Percentiles rank a stretch among this genome's conserved stretches.
These are phyloP conservation scores for Aureobasidium mangrovei DNA, from an alignment of 2,329 filamentous ascomycete genomes.

Conservation along the genomic window DNA sequence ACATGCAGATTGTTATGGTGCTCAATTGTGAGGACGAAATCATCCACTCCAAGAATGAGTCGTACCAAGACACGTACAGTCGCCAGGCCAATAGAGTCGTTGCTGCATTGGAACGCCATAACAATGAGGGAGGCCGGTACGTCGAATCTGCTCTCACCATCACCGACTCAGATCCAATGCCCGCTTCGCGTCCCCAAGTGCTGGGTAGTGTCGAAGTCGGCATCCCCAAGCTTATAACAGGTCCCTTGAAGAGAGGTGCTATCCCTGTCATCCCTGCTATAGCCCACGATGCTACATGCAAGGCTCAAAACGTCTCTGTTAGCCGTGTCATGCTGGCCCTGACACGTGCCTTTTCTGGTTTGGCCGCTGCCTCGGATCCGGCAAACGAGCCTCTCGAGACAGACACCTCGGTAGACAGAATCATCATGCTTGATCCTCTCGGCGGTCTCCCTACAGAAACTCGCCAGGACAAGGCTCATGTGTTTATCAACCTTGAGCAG, in stretches of 20 bases:
- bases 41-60: background rate
- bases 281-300: slow-evolving; percentile 47
- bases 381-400: background rate
- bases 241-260: slow-evolving; percentile 57
- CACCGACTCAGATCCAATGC: slow-evolving; percentile 22
- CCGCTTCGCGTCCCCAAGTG: slow-evolving; percentile 27
- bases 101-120: slow-evolving; percentile 63
- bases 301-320: slow-evolving; percentile 43
- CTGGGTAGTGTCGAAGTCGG: slow-evolving; percentile 33
- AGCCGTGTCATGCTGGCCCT: slow-evolving; percentile 67
- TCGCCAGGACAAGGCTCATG: slow-evolving; percentile 55
- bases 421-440: slow-evolving; percentile 80
- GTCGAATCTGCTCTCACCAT: slow-evolving; percentile 49
- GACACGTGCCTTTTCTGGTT: slow-evolving; percentile 63
- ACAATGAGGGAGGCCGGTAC: slow-evolving; percentile 58
- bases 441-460: slow-evolving; percentile 69
- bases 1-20: slow-evolving; percentile 73
- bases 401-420: slow-evolving; percentile 62
- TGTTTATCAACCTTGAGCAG: slow-evolving; percentile 90
- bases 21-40: slow-evolving; percentile 54
- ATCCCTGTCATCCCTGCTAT: slow-evolving; percentile 62
- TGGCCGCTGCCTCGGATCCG: slow-evolving; percentile 32
- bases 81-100: slow-evolving; percentile 65
- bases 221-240: slow-evolving; percentile 47
- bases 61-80: slow-evolving; percentile 20